Conservation (phyloP, 78 protist species). For the Dictyostelium firmibasis region DNA sequence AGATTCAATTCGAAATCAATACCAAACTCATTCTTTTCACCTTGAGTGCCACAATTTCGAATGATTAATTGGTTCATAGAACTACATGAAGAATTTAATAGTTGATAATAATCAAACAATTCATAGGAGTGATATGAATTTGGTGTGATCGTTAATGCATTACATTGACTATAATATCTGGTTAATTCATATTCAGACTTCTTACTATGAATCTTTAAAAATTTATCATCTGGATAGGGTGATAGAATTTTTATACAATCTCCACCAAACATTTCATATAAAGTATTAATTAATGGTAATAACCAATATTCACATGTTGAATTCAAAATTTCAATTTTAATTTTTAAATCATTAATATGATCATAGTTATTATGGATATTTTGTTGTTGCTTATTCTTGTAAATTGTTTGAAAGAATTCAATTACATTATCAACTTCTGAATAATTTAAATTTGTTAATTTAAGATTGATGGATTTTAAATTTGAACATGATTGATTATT, state of each 20-base stretch:
- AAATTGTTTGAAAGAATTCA: background rate
- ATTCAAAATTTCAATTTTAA: background rate
- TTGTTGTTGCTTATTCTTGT: background rate
- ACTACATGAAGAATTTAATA: background rate
- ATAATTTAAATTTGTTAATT: background rate
- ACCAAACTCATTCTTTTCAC: background rate
- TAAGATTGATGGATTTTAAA: background rate
- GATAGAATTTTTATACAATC: background rate
- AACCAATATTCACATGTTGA: background rate
- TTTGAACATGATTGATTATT: background rate
- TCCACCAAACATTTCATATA: background rate
- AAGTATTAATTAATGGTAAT: background rate
- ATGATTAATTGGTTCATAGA: background rate
- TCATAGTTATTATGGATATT: background rate
- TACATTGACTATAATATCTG: background rate
- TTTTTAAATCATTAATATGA: background rate
- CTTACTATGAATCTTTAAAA: background rate
- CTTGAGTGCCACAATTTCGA: background rate
- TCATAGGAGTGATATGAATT: background rate
- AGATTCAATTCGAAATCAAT: background rate
- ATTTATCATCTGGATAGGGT: conserved; percentile 6
- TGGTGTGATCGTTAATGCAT: background rate
- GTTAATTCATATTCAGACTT: background rate
- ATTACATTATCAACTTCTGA: conserved; percentile 1
- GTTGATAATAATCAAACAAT: background rate